Evolutionary conservation across 163 green algal species (phyloP), one percentile per base, ranked within the genome.

Genomic region (Prototheca cutis): DNA sequence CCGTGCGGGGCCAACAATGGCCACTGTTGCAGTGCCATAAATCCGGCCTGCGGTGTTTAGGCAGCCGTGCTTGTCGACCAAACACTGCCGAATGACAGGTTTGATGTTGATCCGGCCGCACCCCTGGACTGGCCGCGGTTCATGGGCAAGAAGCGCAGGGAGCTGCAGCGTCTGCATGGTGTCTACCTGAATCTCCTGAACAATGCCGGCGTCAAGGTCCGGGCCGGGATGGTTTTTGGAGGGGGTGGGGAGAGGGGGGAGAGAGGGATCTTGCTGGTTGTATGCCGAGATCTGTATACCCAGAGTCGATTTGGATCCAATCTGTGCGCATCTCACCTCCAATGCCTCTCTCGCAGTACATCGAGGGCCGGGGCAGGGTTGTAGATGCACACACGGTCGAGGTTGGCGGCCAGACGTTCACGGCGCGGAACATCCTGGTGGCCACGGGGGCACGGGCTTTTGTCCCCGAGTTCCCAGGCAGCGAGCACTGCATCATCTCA

Each of bases 171-270:
- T 0, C 75, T 99, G 18, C 97, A 94, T 65, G 71, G 70, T 27
- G 79, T 93, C 4, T 99, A 98, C 75, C 69, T 72, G 56, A 94
- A 85, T 67, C 85, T 96, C 42, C 75, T 98, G 28, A 80, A 82
- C 28, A 81, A 79, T 39, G 79, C 87, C 21, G 79, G 79, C 2
- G 90, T 96, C 29, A 72, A 83, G 3, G 62, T 86, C 27, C 32
- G 54, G 5, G 23, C 5, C 8, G 52, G 21, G 5, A 5, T 10
- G 49, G n/a, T n/a, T n/a, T n/a, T n/a, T n/a, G n/a, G n/a, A n/a
- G n/a, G n/a, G n/a, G n/a, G n/a, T n/a, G n/a, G n/a, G n/a, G n/a
- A n/a, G n/a, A n/a, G n/a, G n/a, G n/a, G n/a, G n/a, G n/a, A n/a
- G n/a, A n/a, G n/a, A n/a, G n/a, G n/a, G n/a, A n/a, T n/a, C n/a